Conservation (phyloP, 306 rosid genomes). For the Carpinus viminea region DNA sequence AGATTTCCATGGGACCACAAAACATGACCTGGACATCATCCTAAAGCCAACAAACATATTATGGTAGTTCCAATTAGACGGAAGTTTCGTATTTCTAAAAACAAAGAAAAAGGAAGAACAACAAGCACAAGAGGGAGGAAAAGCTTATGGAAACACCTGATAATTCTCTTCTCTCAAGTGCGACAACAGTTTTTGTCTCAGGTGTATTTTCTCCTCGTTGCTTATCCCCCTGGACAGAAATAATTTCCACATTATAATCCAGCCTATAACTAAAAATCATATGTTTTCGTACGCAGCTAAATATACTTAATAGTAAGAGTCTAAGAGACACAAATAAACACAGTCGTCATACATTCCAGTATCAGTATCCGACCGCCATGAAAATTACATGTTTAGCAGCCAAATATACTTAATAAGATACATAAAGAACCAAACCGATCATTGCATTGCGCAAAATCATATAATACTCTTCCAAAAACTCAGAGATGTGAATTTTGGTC, state of each 20-base stretch:
- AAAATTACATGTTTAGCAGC: background rate
- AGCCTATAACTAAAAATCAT: background rate
- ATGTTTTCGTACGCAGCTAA: background rate
- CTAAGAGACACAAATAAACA: background rate
- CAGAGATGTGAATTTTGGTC: background rate
- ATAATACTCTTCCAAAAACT: background rate
- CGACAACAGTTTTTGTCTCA: constrained; percentile 75
- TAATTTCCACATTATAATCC: constrained; percentile 20
- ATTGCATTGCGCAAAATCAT: background rate
- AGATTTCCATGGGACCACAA: background rate
- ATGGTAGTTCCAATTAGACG: background rate
- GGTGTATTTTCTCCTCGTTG: constrained; percentile 82
- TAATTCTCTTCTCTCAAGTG: constrained; percentile 83
- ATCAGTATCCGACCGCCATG: background rate
- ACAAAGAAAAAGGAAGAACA: background rate
- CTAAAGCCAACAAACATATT: background rate
- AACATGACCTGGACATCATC: background rate
- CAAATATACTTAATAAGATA: background rate
- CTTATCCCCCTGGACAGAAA: constrained; percentile 69
- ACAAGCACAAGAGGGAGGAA: constrained; percentile 15
- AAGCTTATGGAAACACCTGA: constrained; percentile 48
- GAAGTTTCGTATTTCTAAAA: background rate
- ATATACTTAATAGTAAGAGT: constrained; percentile 3
- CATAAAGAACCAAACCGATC: background rate
- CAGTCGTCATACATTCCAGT: background rate